phyloP scores from a whole-genome alignment of 2,329 filamentous ascomycete genomes.

The Xylariomycetidae sp. region DNA sequence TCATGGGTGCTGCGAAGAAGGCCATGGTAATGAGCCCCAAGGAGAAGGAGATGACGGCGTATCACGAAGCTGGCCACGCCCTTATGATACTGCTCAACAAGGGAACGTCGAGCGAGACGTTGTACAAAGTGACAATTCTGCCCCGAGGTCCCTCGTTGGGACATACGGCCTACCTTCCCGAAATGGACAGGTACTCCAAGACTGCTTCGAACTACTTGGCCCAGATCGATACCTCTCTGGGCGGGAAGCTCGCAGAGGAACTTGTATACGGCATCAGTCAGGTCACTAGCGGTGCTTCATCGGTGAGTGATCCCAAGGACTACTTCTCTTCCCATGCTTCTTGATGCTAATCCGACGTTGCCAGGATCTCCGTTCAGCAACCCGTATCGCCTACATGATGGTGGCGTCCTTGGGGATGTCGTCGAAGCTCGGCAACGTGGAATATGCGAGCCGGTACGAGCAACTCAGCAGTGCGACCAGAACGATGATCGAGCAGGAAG shows the following conservation, averaged over 20 bases:
- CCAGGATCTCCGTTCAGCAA: slow-evolving; percentile 79
- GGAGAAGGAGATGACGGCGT: slow-evolving; percentile 93
- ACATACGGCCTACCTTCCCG: slow-evolving; percentile 79
- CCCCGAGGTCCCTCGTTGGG: slow-evolving; percentile 82
- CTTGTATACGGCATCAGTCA: slow-evolving; percentile 86
- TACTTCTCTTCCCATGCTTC: not conserved
- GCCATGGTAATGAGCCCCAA: slow-evolving; percentile 87
- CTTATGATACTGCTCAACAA: slow-evolving; percentile 78
- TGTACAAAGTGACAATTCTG: slow-evolving; percentile 98
- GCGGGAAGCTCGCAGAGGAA: slow-evolving; percentile 86
- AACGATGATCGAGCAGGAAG: slow-evolving; percentile 79
- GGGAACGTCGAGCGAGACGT: slow-evolving; percentile 58
- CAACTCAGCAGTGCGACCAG: slow-evolving; percentile 81
- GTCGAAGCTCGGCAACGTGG: slow-evolving; percentile 78
- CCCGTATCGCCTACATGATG: slow-evolving; percentile 77
- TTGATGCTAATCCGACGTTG: slow-evolving; percentile 20
- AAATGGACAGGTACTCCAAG: slow-evolving; percentile 87
- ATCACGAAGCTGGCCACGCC: slow-evolving; percentile 93
- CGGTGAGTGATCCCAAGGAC: too few relatives aligned
- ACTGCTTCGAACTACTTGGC: slow-evolving; percentile 80
- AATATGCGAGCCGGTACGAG: slow-evolving; percentile 75
- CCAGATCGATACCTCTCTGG: slow-evolving; percentile 73
- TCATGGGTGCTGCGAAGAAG: slow-evolving; percentile 91
- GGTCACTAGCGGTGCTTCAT: slow-evolving; percentile 81
- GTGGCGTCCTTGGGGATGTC: slow-evolving; percentile 90